Percentiles rank a stretch among this genome's conserved stretches.
These are phyloP conservation scores for Aschersonia sp. DNA, from an alignment of 2,329 filamentous ascomycete genomes.

Conservation along the genomic window DNA sequence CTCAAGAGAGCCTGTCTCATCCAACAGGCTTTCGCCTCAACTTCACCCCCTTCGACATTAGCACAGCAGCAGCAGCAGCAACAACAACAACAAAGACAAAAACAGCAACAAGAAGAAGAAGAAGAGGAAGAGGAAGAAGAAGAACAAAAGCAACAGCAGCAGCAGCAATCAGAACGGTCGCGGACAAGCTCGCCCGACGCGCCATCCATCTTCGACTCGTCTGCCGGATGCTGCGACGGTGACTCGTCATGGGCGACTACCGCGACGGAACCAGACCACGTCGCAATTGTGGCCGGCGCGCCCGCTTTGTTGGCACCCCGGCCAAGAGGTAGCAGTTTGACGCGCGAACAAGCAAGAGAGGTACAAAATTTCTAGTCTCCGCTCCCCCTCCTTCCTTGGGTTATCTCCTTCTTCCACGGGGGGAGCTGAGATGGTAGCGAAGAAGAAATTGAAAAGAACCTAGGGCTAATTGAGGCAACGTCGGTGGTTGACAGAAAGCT, in stretches of 20 bases:
- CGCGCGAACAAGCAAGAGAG: constrained; percentile 37
- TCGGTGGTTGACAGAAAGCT: constrained; percentile 31
- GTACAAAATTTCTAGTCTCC: constrained; percentile 15
- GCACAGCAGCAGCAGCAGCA: too few relatives aligned
- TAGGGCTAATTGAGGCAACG: neutral
- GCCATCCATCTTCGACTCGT: constrained; percentile 35
- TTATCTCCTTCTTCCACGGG: too few relatives aligned
- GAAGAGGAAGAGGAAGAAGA: too few relatives aligned
- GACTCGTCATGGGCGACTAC: constrained; percentile 33
- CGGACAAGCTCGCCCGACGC: constrained; percentile 23
- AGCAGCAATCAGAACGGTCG: constrained; percentile 5
- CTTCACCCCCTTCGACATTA: too few relatives aligned
- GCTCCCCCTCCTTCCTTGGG: too few relatives aligned
- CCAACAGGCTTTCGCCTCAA: too few relatives aligned
- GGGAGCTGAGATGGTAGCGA: too few relatives aligned
- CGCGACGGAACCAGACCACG: constrained; percentile 32
- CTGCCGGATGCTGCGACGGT: constrained; percentile 22
- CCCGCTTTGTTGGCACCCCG: constrained; percentile 2
- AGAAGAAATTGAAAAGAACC: neutral
- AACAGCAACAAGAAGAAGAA: too few relatives aligned
- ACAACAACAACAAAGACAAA: too few relatives aligned
- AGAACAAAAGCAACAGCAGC: too few relatives aligned
- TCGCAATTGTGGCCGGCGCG: constrained; percentile 1
- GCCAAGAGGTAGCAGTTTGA: constrained; percentile 15
- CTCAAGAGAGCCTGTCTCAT: constrained; percentile 11